Conservation (phyloP, 768 basidiomycete genomes). For the Leucocoprinus leucothites region DNA sequence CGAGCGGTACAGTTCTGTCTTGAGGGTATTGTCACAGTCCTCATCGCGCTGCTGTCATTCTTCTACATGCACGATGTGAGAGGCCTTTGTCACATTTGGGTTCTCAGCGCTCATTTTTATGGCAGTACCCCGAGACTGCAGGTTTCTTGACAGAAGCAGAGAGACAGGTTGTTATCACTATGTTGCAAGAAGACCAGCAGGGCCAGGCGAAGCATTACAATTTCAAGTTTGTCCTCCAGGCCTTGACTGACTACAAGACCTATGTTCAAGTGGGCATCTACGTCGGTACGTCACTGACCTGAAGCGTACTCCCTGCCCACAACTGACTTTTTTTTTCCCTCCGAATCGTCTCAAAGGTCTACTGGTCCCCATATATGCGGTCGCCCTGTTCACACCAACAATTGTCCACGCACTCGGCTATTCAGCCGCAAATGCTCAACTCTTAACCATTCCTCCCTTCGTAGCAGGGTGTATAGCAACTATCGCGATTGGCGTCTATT, state of each 20-base stretch:
- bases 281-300: slow-evolving; percentile 30
- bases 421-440: slow-evolving; percentile 46
- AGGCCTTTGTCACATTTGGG: not conserved
- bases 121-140: slow-evolving; percentile 56
- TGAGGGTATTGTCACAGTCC: slow-evolving; percentile 42
- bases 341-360: slow-evolving; percentile 21
- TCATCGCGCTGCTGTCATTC: slow-evolving; percentile 39
- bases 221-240: slow-evolving; percentile 44
- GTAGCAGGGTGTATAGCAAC: slow-evolving; percentile 43
- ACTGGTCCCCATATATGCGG: slow-evolving; percentile 41
- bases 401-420: slow-evolving; percentile 45
- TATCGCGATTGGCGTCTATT: slow-evolving; percentile 36
- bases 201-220: slow-evolving; percentile 44
- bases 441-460: slow-evolving; percentile 50
- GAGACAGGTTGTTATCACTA: slow-evolving; percentile 31
- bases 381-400: slow-evolving; percentile 48
- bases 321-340: not conserved
- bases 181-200: slow-evolving; percentile 43
- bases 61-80: slow-evolving; percentile 55
- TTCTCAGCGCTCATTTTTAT: not conserved
- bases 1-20: slow-evolving; percentile 36
- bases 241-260: slow-evolving; percentile 43
- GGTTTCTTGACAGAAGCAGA: slow-evolving; percentile 48
- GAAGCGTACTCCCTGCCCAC: too few species aligned
- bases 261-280: slow-evolving; percentile 39